Base-by-base conservation (phyloP, 208 protist species). In the Crithidia acanthocephali region DNA sequence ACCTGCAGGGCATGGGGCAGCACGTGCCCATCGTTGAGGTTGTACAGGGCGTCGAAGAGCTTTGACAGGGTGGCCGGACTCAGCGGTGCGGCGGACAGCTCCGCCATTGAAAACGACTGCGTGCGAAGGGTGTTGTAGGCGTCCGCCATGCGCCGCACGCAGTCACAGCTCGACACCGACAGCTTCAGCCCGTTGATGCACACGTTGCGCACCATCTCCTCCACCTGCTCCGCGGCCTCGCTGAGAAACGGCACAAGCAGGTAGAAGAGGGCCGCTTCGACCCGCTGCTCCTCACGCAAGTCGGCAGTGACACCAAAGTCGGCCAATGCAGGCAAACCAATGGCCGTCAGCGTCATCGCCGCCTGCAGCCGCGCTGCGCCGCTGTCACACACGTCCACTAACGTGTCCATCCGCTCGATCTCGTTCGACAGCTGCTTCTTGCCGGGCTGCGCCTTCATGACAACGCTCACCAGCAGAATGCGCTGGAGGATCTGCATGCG, bases 151-250 rank as follows among this genome's bases (percentile, higher is more conserved):
- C 82, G 74, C 3, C 81, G 78, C 27, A 93, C 67, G 13, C 66
- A 83, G 59, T 92, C 81, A 69, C 63, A 79, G 33, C 74, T 80
- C 9, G 73, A 48, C 20, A 83, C 62, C 18, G 91, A 80, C 25
- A 96, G 73, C 75, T 93, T 96, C n/a, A 96, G 79, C 11, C 88
- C 83, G 62, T 92, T 86, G 18, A 96, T 51, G 67, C 85, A 91
- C 2, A 96, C 57, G 16, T 83, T 85, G 32, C 84, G 86, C 37
- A 93, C 66, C 25, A 79, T 80, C 20, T 82, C 70, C 37, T 83
- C 78, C 2, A 88, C 40, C 28, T 85, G 67, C 5, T 71, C 72
- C 0, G 64, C 52, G 28, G 69, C n/a, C 10, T 57, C 70, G 37
- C 76, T 64, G 22, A 87, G 83, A 67, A 92, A 90, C 8, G 86